These are phyloP conservation scores for Neurospora sp. DNA, from an alignment of 2,329 filamentous ascomycete genomes.

Conservation along the genomic window DNA sequence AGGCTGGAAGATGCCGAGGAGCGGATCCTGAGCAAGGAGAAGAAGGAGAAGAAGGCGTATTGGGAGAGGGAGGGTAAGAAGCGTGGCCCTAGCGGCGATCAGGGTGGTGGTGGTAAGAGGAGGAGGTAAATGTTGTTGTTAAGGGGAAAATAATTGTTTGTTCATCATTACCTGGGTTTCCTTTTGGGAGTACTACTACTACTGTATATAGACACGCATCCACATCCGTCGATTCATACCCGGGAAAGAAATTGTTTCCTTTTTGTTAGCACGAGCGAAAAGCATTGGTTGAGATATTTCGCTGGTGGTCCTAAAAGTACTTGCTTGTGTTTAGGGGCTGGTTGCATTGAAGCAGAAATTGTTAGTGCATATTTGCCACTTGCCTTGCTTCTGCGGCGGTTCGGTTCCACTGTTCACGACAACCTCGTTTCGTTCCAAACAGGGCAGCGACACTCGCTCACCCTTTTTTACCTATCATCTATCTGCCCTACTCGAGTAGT, in stretches of 20 bases:
- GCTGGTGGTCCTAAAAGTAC: background rate
- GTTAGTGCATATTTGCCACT: background rate
- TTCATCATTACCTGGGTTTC: background rate
- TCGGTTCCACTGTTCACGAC: background rate
- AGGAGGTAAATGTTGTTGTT: constrained; percentile 17
- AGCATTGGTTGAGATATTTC: background rate
- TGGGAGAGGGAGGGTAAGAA: constrained; percentile 85
- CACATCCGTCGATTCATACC: background rate
- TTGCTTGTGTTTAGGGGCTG: background rate
- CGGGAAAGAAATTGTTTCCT: background rate
- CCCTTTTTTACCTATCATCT: background rate
- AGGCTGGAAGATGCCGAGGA: constrained; percentile 75
- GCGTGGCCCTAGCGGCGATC: constrained; percentile 35
- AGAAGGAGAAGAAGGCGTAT: constrained; percentile 83
- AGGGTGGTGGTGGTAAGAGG: constrained; percentile 31
- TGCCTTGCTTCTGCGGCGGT: background rate
- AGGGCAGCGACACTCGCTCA: background rate
- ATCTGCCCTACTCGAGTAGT: background rate
- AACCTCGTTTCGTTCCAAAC: background rate
- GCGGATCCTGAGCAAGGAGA: constrained; percentile 79
- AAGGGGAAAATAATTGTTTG: background rate
- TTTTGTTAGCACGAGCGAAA: background rate
- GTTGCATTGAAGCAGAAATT: background rate
- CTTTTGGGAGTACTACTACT: background rate
- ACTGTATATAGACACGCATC: background rate